phyloP scores from a whole-genome alignment of 306 rosid species.

The Canavalia ensiformis region DNA sequence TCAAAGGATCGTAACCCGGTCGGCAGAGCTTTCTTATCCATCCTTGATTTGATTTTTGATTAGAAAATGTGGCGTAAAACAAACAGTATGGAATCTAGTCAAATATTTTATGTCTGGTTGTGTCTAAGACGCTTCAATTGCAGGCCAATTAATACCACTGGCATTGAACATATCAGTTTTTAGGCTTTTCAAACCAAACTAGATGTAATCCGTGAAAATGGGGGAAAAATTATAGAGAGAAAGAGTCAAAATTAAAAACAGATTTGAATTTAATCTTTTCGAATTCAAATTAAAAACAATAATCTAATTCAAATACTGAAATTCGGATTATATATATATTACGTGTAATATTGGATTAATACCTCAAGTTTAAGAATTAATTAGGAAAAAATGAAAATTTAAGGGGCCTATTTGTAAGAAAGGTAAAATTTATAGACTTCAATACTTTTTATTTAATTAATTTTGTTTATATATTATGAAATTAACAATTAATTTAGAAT shows the following conservation, averaged over 20 bases:
- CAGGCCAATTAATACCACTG: not conserved
- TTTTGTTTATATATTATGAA: not conserved
- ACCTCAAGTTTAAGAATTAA: not conserved
- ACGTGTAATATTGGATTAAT: too few species aligned
- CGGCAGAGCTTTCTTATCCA: not conserved
- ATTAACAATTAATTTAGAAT: not conserved
- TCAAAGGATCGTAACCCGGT: not conserved
- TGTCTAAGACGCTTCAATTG: not conserved
- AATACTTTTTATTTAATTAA: not conserved
- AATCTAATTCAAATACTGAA: too few species aligned
- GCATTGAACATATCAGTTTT: not conserved
- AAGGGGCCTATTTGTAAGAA: not conserved
- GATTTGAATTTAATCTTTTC: too few species aligned
- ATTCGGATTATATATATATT: too few species aligned
- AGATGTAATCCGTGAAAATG: not conserved
- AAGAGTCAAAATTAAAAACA: too few species aligned
- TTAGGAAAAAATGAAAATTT: not conserved
- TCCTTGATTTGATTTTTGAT: conserved; percentile 3
- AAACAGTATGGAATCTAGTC: not conserved
- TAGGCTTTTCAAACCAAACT: not conserved
- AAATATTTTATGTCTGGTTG: not conserved
- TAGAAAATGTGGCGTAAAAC: not conserved
- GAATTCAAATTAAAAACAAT: too few species aligned
- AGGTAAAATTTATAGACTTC: not conserved
- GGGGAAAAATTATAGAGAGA: too few species aligned